Evolutionary conservation across 352 stramenopile genomes (phyloP).

Genomic region (Globisporangium radiosum): DNA sequence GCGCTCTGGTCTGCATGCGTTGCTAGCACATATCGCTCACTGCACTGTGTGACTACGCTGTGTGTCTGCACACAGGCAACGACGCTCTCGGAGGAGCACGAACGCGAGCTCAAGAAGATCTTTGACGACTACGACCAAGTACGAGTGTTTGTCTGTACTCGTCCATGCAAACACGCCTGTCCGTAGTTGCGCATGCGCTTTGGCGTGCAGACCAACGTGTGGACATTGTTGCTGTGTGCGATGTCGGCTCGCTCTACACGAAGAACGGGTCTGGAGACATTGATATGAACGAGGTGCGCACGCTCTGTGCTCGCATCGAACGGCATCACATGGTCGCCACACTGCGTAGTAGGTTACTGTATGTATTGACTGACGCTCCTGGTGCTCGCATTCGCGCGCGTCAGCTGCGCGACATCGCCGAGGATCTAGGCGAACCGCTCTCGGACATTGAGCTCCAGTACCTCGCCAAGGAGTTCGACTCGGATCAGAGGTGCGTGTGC

Average conservation of each 20-base stretch:
- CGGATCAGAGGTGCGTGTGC: constrained; percentile 40
- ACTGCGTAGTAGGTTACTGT: too few species aligned
- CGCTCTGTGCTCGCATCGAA: neutral
- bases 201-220: too few species aligned
- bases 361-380: too few species aligned
- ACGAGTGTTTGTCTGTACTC: neutral
- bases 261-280: constrained; percentile 67
- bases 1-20: neutral
- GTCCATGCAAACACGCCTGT: neutral
- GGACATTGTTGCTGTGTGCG: too few species aligned
- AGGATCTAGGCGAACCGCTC: constrained; percentile 69
- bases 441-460: constrained; percentile 67
- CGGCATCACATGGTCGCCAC: too few species aligned
- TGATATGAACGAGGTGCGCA: constrained; percentile 52
- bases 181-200: too few species aligned
- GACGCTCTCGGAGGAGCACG: constrained; percentile 57
- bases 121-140: constrained; percentile 76
- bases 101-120: constrained; percentile 66
- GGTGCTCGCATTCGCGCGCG: too few species aligned
- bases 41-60: neutral
- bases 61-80: constrained; percentile 17
- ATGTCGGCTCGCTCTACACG: neutral
- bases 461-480: constrained; percentile 66
- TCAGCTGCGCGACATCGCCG: constrained; percentile 62
- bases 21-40: neutral